These are phyloP conservation scores for Magnusiomyces paraingens DNA, from an alignment of 1,139 yeast genomes.

Conservation along the genomic window DNA sequence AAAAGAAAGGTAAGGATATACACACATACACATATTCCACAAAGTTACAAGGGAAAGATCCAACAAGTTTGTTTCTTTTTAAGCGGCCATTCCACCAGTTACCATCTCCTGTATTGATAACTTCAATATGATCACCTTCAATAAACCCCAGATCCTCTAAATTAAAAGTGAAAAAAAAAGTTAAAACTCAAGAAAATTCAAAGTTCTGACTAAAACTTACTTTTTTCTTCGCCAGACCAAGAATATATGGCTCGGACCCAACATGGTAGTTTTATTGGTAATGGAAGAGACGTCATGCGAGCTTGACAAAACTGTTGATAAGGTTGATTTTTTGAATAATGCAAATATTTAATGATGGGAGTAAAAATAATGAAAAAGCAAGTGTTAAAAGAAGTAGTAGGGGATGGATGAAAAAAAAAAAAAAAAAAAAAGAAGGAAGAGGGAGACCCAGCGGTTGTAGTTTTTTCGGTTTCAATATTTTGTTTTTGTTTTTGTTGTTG, in stretches of 20 bases:
- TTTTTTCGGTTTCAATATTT: too few species aligned
- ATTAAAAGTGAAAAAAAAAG: not conserved
- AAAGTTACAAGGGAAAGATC: constrained; percentile 81
- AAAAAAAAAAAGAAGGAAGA: not conserved
- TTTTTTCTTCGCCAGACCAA: constrained; percentile 83
- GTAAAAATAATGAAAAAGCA: not conserved
- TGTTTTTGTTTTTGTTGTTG: not conserved
- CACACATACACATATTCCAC: constrained; percentile 45
- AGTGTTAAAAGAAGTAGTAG: not conserved
- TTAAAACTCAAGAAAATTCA: not conserved
- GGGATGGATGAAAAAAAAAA: not conserved
- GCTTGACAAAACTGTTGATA: not conserved
- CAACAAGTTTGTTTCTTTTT: constrained; percentile 72
- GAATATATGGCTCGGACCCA: constrained; percentile 71
- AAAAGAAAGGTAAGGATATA: not conserved
- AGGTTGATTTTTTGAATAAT: too few species aligned
- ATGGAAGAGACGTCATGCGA: constrained; percentile 13
- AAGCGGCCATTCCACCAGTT: constrained; percentile 89
- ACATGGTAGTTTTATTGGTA: constrained; percentile 43
- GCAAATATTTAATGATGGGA: too few species aligned
- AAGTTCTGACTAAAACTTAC: constrained; percentile 22
- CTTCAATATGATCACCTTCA: constrained; percentile 88
- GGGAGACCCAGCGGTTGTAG: not conserved
- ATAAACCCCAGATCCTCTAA: constrained; percentile 80
- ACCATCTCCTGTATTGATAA: constrained; percentile 72